Conservation (phyloP, 1,284 basidiomycete genomes). For the Boletus hoseneyae region DNA sequence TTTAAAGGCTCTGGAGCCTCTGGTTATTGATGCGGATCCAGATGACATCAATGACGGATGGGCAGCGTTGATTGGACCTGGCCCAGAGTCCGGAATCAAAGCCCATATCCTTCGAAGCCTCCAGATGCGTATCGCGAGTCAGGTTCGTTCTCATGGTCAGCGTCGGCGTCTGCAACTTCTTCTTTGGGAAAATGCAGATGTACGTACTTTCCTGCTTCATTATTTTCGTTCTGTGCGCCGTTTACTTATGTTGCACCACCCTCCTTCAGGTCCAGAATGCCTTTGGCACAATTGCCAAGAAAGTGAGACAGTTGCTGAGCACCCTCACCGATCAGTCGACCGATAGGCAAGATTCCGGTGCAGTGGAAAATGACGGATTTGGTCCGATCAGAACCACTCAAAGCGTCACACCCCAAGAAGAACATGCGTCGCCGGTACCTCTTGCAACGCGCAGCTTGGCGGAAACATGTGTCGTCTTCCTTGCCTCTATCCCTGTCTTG, state of each 20-base stretch:
- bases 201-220: slow-evolving; percentile 32
- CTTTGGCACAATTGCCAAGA: slow-evolving; percentile 39
- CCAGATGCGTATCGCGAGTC: slow-evolving; percentile 18
- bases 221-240: background rate
- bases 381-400: slow-evolving; percentile 50
- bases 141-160: slow-evolving; percentile 12
- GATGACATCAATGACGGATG: slow-evolving; percentile 37
- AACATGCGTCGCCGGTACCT: slow-evolving; percentile 9
- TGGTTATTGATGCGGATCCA: slow-evolving; percentile 39
- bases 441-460: slow-evolving; percentile 34
- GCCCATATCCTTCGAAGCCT: slow-evolving; percentile 45
- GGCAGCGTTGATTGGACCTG: slow-evolving; percentile 62
- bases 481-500: slow-evolving; percentile 56
- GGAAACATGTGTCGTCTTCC: slow-evolving; percentile 51
- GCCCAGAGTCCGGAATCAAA: slow-evolving; percentile 63
- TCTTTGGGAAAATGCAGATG: slow-evolving; percentile 64
- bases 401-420: slow-evolving; percentile 27
- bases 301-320: slow-evolving; percentile 40
- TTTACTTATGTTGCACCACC: background rate
- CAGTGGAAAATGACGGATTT: slow-evolving; percentile 63
- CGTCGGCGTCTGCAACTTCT: slow-evolving; percentile 42
- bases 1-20: slow-evolving; percentile 61
- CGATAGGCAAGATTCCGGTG: slow-evolving; percentile 19
- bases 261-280: slow-evolving; percentile 51
- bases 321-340: slow-evolving; percentile 25